Evolutionary conservation across 1,139 yeast species (phyloP), one percentile per base, ranked within the genome.

Genomic region (Kodamaea plutei): DNA sequence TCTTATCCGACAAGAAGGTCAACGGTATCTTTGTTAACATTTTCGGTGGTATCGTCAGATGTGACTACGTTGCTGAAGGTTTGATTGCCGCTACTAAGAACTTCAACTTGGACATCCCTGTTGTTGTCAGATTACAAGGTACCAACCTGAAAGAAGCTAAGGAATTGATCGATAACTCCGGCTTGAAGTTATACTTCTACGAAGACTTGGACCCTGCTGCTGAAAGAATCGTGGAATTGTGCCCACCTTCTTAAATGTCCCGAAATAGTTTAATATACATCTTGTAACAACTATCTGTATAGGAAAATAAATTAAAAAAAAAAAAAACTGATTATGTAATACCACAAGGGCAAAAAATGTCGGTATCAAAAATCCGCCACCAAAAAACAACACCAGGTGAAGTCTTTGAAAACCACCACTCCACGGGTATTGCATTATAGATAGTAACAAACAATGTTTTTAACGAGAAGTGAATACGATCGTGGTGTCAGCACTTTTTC

Each of bases 21-120:
- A 79, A 87, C 52, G 96, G 96, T 60, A 91, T 91, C 61, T 89
- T 91, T 54, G 98, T 91, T 59, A 91, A 91, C 77, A 93, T 91
- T 56, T 91, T 91, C 56, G 99, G 99, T 61, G 98, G 99, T 72
- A 91, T 91, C 52, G 98, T 91, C 50, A 87, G 98, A 74, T 91
- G 98, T 70, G 99, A 91, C 68, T 87, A 79, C 69, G 96, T 91
- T 45, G 99, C 99, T 51, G 80, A 81, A 69, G 99, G 99, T 65
- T 59, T 53, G 50, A 53, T 53, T 36, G 58, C 56, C 26, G 58
- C 57, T 34, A 48, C 58, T 43, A 53, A 53, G 55, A 52, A 52
- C 56, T 50, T 53, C 50, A 45, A 47, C 35, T 79, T 91, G 60
- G 79, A 76, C 44, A 84, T 91, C 39, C 99, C 98, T 48, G 93